Percentiles rank a stretch among this genome's conserved stretches.
Evolutionary conservation across 441 rosid species (phyloP).

Genomic region (Mallotus repandus): DNA sequence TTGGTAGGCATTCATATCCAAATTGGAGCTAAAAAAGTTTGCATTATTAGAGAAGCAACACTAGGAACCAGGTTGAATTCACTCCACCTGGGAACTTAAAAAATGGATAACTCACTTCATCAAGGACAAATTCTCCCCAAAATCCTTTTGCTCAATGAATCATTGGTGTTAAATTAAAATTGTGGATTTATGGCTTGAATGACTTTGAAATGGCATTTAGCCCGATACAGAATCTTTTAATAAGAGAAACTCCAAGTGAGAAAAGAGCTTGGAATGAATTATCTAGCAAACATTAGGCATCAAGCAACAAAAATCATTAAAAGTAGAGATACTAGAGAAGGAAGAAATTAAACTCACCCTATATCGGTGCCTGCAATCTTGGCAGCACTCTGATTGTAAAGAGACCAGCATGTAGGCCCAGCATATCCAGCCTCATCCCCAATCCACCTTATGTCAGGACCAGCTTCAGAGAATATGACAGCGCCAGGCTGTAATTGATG

Average conservation of each 20-base stretch:
- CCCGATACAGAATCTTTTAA: not conserved
- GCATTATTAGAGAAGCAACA: too few relatives aligned
- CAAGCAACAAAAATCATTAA: not conserved
- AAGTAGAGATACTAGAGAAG: not conserved
- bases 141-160: not conserved
- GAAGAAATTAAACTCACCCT: slow-evolving; percentile 37
- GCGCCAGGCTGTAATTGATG: slow-evolving; percentile 79
- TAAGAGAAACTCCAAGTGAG: not conserved
- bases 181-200: not conserved
- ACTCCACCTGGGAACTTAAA: not conserved
- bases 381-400: slow-evolving; percentile 62
- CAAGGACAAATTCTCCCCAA: not conserved
- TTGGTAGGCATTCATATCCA: too few relatives aligned
- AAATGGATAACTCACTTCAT: not conserved
- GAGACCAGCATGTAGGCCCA: slow-evolving; percentile 81
- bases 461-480: slow-evolving; percentile 83
- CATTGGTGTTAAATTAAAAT: not conserved
- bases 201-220: not conserved
- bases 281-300: not conserved
- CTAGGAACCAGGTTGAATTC: not conserved
- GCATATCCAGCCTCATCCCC: slow-evolving; percentile 82
- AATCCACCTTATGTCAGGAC: slow-evolving; percentile 82
- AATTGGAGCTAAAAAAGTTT: too few relatives aligned
- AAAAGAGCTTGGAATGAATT: not conserved
- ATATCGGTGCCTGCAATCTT: slow-evolving; percentile 61